Evolutionary conservation across 257 asterid species (phyloP), one percentile per base, ranked within the genome.

Genomic region (Solanum chmielewskii): DNA sequence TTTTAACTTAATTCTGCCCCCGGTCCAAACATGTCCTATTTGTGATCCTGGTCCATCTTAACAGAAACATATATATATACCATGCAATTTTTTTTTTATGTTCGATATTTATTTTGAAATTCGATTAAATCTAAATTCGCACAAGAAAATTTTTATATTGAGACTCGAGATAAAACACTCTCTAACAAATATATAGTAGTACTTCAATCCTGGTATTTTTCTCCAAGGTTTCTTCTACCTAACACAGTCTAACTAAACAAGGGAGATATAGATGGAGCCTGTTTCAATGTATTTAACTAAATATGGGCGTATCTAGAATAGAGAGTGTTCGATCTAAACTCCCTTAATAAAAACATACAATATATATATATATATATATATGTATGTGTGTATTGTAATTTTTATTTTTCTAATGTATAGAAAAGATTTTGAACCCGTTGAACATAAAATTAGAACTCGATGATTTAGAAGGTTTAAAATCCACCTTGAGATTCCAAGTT

Each of bases 101-200:
- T 56, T 56, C 2, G 2, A 18, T 52, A 52, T 1, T 56, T 56
- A n/a, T 20, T 18, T 56, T 20, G 25, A 20, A 20, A 56, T 56
- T 0, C 25, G 2, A 20, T 0, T 56, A 56, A 44, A 56, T 56
- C 2, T 0, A 0, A 0, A 20, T 56, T 56, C 1, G 1, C 64
- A 20, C 0, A 0, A 0, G 35, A 20, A 56, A 56, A 20, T 7
- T 7, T 18, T 20, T 11, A 56, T 0, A 7, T 56, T 56, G 25
- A 56, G 12, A 0, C 64, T n/a, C 21, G n/a, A 4, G 5, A 56
- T 7, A 56, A 0, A 56, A 56, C 64, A 56, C 64, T 1, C 11
- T 56, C 25, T 20, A 56, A 56, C 64, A 56, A 56, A 62, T 62
- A 62, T 23, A 62, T 23, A 62, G 69, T 59, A 0, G 64, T 45